These are phyloP conservation scores for Cutaneotrichosporon cavernicola DNA, from an alignment of 1,284 basidiomycete species.

Conservation along the genomic window DNA sequence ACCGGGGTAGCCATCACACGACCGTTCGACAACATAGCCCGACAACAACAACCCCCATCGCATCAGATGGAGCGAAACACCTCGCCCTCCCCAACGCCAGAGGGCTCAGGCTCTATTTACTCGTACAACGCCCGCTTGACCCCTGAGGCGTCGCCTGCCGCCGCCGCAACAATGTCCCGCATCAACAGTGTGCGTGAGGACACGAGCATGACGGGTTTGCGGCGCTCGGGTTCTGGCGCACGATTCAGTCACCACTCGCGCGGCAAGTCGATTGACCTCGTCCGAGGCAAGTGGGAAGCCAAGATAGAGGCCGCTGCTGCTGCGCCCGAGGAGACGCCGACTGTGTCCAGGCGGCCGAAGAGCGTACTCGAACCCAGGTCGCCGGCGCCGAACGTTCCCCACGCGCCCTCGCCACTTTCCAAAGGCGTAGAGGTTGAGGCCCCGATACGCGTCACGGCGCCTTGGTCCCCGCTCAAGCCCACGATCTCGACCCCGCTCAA, in stretches of 20 bases:
- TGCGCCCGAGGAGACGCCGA: background rate
- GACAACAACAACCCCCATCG: conserved; percentile 6
- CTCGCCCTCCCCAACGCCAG: background rate
- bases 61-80: background rate
- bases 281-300: conserved; percentile 45
- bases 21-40: background rate
- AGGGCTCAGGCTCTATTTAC: conserved; percentile 40
- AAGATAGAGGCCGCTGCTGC: conserved; percentile 38
- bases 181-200: conserved; percentile 27
- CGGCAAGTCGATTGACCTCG: conserved; percentile 42
- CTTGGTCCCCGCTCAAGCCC: conserved; percentile 1
- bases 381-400: background rate
- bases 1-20: background rate
- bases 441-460: conserved; percentile 5
- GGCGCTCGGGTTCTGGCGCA: conserved; percentile 30
- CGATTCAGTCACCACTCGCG: conserved; percentile 23
- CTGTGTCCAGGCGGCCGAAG: background rate
- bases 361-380: conserved; percentile 11
- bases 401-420: background rate
- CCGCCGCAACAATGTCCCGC: conserved; percentile 11
- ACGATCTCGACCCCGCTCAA: conserved; percentile 4
- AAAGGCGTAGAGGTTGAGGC: background rate
- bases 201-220: conserved; percentile 15
- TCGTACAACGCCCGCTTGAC: conserved; percentile 44
- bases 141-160: conserved; percentile 8